phyloP scores from a whole-genome alignment of 2,329 filamentous ascomycete species.

The Cercospora berteroae region DNA sequence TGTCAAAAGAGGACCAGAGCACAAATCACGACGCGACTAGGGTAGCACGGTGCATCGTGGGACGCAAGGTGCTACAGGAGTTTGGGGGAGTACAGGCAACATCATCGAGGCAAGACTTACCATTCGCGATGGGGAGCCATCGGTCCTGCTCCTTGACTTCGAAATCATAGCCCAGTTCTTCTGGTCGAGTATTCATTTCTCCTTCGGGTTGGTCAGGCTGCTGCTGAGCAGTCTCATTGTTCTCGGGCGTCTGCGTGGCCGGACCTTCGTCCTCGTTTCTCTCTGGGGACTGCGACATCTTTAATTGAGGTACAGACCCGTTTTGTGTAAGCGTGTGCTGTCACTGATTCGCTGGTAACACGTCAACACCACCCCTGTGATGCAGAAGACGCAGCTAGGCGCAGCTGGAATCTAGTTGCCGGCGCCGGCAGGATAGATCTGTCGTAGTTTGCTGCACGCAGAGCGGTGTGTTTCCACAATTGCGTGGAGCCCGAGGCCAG shows the following conservation, averaged over 20 bases:
- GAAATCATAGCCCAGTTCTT: slow-evolving; percentile 75
- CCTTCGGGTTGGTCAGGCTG: slow-evolving; percentile 69
- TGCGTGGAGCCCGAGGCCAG: slow-evolving; percentile 20
- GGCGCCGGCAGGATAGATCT: slow-evolving; percentile 24
- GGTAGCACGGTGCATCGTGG: slow-evolving; percentile 27
- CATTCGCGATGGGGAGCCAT: slow-evolving; percentile 99
- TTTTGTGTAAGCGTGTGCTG: slow-evolving; percentile 32
- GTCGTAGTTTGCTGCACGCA: slow-evolving; percentile 25
- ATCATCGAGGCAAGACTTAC: slow-evolving; percentile 61
- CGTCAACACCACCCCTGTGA: slow-evolving; percentile 29
- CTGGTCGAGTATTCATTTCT: slow-evolving; percentile 32
- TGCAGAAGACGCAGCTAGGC: slow-evolving; percentile 25
- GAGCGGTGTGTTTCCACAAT: slow-evolving; percentile 24
- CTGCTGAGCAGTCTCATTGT: slow-evolving; percentile 84
- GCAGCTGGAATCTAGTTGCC: slow-evolving; percentile 29
- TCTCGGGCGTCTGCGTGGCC: slow-evolving; percentile 76
- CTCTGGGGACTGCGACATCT: slow-evolving; percentile 89
- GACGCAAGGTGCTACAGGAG: slow-evolving; percentile 30
- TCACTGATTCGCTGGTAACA: slow-evolving; percentile 36
- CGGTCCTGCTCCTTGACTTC: slow-evolving; percentile 99
- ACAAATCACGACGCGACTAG: slow-evolving; percentile 33
- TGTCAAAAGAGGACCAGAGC: slow-evolving; percentile 31
- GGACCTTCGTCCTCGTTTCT: slow-evolving; percentile 74
- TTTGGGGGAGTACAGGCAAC: slow-evolving; percentile 19
- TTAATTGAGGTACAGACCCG: slow-evolving; percentile 55